These are phyloP conservation scores for Fistulinella prunicolor DNA, from an alignment of 768 basidiomycete genomes.

Conservation along the genomic window DNA sequence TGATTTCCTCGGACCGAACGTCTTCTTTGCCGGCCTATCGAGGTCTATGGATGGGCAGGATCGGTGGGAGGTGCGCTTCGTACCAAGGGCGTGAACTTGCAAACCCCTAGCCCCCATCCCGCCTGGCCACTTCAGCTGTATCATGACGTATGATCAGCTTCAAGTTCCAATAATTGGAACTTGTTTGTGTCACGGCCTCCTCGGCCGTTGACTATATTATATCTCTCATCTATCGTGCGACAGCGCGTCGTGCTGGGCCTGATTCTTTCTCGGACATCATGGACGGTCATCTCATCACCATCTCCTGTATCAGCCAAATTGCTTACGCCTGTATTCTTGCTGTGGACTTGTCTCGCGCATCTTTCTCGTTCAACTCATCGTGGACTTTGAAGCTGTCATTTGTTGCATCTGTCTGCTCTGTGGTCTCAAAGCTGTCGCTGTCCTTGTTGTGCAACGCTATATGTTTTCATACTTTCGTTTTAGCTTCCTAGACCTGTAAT, in stretches of 20 bases:
- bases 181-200: not conserved
- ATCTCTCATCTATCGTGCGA: slow-evolving; percentile 21
- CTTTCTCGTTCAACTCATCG: slow-evolving; percentile 4
- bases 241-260: not conserved
- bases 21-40: slow-evolving; percentile 32
- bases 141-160: slow-evolving; percentile 10
- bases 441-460: not conserved
- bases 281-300: slow-evolving; percentile 13
- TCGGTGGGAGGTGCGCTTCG: slow-evolving; percentile 30
- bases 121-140: not conserved
- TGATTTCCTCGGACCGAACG: slow-evolving; percentile 35
- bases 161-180: slow-evolving; percentile 16
- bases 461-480: not conserved
- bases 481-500: not conserved
- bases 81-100: slow-evolving; percentile 12
- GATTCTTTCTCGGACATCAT: slow-evolving; percentile 8
- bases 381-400: slow-evolving; percentile 5
- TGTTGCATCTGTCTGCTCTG: slow-evolving; percentile 15
- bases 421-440: not conserved
- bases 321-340: slow-evolving; percentile 13
- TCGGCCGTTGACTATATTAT: slow-evolving; percentile 9
- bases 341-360: slow-evolving; percentile 7
- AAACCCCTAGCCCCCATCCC: too few relatives aligned
- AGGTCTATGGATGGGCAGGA: slow-evolving; percentile 25
- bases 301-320: not conserved